Evolutionary conservation across 768 basidiomycete species (phyloP).

Genomic region (Boletus speciosus): DNA sequence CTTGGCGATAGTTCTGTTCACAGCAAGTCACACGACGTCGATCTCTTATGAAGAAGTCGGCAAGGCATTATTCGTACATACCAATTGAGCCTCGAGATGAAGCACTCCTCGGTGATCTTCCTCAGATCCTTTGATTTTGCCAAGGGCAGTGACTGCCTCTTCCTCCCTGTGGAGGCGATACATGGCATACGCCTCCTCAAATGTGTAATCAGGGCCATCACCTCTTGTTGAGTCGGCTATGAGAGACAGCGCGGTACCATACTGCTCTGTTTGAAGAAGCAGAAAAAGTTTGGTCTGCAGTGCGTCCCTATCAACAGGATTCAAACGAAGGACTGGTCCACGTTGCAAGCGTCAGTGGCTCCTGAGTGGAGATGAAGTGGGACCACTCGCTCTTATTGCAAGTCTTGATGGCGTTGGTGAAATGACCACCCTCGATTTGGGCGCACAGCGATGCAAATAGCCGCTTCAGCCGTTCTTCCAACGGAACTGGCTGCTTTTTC

Average conservation of each 20-base stretch:
- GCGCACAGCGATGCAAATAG: conserved; percentile 78
- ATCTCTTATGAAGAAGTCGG: conserved; percentile 22
- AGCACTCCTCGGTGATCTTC: conserved; percentile 57
- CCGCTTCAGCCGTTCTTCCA: conserved; percentile 42
- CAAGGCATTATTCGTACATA: conserved; percentile 35
- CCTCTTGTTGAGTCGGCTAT: conserved; percentile 32
- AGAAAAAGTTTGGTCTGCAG: conserved; percentile 83
- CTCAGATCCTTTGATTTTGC: conserved; percentile 42
- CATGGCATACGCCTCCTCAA: conserved; percentile 79
- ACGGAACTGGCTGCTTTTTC: conserved; percentile 20
- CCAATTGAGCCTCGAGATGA: conserved; percentile 88
- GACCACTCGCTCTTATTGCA: conserved; percentile 79
- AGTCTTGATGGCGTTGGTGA: conserved; percentile 82
- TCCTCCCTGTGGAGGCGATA: conserved; percentile 79
- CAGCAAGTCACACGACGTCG: conserved; percentile 9
- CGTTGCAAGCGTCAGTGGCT: conserved; percentile 17
- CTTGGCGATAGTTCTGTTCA: conserved; percentile 70
- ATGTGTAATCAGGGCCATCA: conserved; percentile 30
- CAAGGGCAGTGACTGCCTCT: conserved; percentile 58
- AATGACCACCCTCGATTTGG: conserved; percentile 88
- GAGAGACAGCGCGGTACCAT: conserved; percentile 62
- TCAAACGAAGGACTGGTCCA: conserved; percentile 62
- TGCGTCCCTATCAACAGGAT: conserved; percentile 67
- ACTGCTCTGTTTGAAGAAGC: conserved; percentile 83
- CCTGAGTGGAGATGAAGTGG: conserved; percentile 19